phyloP scores from a whole-genome alignment of 768 basidiomycete species.

The Pleurotus sapidus region DNA sequence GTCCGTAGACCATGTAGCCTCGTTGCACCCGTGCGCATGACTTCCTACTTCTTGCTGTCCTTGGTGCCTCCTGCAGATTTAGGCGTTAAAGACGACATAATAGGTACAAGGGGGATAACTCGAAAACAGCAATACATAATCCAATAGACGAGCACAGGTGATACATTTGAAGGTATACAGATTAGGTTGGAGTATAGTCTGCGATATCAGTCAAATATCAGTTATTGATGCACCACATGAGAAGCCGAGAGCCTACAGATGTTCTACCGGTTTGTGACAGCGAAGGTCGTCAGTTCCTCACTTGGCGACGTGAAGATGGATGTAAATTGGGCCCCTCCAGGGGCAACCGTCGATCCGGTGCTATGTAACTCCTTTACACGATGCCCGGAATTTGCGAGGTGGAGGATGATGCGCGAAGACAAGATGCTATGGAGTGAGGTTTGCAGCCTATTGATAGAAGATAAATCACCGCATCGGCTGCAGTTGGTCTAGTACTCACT shows the following conservation, averaged over 20 bases:
- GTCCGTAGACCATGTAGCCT: background rate
- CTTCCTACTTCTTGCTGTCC: no score
- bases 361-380: background rate
- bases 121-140: no score
- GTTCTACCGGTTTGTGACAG: background rate
- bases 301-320: constrained; percentile 4
- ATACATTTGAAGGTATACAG: no score
- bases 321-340: constrained; percentile 5
- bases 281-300: constrained; percentile 1
- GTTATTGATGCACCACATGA: no score
- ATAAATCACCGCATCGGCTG: background rate
- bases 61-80: no score
- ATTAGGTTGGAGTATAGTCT: background rate
- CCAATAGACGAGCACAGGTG: no score
- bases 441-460: background rate
- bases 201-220: background rate
- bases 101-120: no score
- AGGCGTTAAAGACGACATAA: no score
- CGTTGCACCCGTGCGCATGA: no score
- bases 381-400: constrained; percentile 3
- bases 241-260: background rate
- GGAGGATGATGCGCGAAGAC: constrained; percentile 3
- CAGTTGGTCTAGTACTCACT: background rate
- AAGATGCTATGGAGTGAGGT: constrained; percentile 6
- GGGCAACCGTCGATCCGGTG: constrained; percentile 1